Conservation (phyloP, 192 early-diverging fungal genomes). For the Cetraspora pellucida region DNA sequence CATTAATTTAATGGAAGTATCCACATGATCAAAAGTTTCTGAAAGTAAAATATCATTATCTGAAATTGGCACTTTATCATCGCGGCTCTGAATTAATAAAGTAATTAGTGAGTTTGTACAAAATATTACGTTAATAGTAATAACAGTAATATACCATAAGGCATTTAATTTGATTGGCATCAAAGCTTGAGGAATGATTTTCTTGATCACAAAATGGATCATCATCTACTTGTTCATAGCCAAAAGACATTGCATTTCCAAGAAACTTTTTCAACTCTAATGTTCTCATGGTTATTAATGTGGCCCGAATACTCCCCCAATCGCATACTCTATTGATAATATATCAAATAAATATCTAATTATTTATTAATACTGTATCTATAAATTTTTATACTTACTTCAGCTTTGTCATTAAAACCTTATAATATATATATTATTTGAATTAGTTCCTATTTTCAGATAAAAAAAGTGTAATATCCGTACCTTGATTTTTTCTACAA, state of each 20-base stretch:
- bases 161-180: background rate
- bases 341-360: background rate
- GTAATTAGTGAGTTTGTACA: background rate
- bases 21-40: slow-evolving; percentile 9
- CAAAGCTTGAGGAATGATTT: background rate
- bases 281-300: slow-evolving; percentile 22
- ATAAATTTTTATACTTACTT: slow-evolving; percentile 3
- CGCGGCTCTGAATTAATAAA: background rate
- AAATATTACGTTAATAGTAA: no score
- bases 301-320: slow-evolving; percentile 26
- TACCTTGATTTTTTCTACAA: slow-evolving; percentile 32
- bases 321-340: slow-evolving; percentile 30
- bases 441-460: background rate
- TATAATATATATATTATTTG: no score
- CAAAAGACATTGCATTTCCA: slow-evolving; percentile 22
- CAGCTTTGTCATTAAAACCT: slow-evolving; percentile 19
- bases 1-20: slow-evolving; percentile 16
- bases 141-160: background rate
- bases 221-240: slow-evolving; percentile 30
- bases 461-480: background rate
- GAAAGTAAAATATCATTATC: slow-evolving; percentile 23
- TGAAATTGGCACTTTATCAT: slow-evolving; percentile 9
- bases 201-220: slow-evolving; percentile 3
- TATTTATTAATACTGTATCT: background rate
- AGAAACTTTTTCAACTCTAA: slow-evolving; percentile 18